These are phyloP conservation scores for Epichloe sibirici DNA, from an alignment of 2,329 filamentous ascomycete species.

Conservation along the genomic window DNA sequence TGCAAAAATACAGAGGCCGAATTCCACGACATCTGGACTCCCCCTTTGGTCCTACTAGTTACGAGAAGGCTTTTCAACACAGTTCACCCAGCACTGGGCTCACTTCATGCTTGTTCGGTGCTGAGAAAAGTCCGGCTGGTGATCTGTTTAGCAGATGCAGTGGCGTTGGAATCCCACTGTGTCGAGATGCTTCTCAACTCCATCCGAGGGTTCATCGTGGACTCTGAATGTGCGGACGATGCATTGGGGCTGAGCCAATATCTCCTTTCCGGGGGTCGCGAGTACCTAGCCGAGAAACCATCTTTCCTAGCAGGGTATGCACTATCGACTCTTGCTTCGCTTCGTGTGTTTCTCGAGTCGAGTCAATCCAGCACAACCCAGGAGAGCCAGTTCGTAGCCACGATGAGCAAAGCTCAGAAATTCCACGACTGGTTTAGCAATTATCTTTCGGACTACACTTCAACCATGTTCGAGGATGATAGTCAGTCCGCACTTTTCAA, in stretches of 20 bases:
- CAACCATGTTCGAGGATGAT: conserved; percentile 35
- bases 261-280: conserved; percentile 55
- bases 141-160: conserved; percentile 61
- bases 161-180: conserved; percentile 67
- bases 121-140: conserved; percentile 77
- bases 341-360: conserved; percentile 63
- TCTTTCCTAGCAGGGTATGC: conserved; percentile 73
- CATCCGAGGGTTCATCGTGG: conserved; percentile 63
- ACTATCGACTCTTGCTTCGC: conserved; percentile 65
- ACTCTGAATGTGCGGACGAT: conserved; percentile 83
- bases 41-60: conserved; percentile 60
- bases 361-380: conserved; percentile 72
- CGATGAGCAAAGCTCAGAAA: conserved; percentile 58
- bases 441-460: conserved; percentile 53
- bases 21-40: conserved; percentile 57
- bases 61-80: conserved; percentile 68
- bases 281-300: conserved; percentile 51
- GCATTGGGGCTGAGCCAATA: conserved; percentile 79
- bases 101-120: conserved; percentile 75
- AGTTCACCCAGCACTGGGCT: conserved; percentile 71
- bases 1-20: conserved; percentile 60
- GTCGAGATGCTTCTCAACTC: conserved; percentile 83
- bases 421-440: conserved; percentile 72
- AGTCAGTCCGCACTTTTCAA: conserved; percentile 46
- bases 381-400: conserved; percentile 67